Percentiles rank a stretch among this genome's conserved stretches.
These are phyloP conservation scores for Rhodamnia argentea DNA, from an alignment of 345 rosid species.

Conservation along the genomic window DNA sequence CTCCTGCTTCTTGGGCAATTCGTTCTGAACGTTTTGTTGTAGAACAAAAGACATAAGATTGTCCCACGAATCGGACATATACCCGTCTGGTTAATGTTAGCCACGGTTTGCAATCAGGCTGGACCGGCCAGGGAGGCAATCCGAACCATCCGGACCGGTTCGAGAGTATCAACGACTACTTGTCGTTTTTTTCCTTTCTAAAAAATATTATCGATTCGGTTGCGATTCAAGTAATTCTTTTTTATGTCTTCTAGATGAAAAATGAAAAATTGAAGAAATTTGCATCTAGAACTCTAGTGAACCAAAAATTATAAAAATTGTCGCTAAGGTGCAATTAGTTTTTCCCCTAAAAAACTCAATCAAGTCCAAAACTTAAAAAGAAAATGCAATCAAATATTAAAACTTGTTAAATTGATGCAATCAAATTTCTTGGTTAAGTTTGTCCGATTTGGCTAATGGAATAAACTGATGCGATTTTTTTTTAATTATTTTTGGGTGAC, in stretches of 20 bases:
- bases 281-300: fast-evolving
- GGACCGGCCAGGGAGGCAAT: fast-evolving
- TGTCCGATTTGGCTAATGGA: not conserved
- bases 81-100: fast-evolving
- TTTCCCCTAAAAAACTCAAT: no score
- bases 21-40: no score
- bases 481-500: not conserved
- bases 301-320: no score
- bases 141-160: fast-evolving
- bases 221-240: fast-evolving
- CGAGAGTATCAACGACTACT: fast-evolving
- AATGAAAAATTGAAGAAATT: fast-evolving
- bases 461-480: fast-evolving
- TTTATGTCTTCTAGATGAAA: fast-evolving
- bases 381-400: no score
- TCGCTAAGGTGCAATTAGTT: no score
- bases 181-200: fast-evolving
- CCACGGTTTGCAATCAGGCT: fast-evolving
- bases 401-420: no score
- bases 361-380: no score
- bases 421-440: not conserved
- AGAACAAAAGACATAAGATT: no score
- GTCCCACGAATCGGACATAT: no score
- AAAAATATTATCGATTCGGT: not conserved
- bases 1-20: not conserved